Conservation (phyloP, 805 yeast genomes). For the Candida nonsorbophila region DNA sequence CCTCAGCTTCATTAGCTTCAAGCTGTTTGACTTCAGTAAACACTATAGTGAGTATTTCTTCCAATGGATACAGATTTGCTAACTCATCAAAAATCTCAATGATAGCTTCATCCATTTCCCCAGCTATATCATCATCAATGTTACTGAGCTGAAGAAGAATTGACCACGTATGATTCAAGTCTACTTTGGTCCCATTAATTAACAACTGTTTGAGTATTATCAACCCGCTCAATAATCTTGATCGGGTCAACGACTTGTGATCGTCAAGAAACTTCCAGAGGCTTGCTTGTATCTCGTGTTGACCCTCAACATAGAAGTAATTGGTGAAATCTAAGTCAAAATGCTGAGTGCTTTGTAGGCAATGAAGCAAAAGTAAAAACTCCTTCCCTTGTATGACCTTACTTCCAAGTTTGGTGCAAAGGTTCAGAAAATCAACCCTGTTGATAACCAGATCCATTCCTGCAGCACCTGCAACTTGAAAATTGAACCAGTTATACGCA, state of each 20-base stretch:
- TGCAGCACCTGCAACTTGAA: constrained; percentile 20
- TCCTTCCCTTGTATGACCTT: constrained; percentile 3
- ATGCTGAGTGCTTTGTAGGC: constrained; percentile 11
- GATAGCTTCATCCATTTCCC: constrained; percentile 9
- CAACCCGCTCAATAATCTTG: constrained; percentile 23
- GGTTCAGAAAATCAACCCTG: constrained; percentile 4
- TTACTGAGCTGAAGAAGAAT: constrained; percentile 16
- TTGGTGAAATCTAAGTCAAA: constrained; percentile 11
- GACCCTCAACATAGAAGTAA: constrained; percentile 13
- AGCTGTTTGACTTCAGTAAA: neutral
- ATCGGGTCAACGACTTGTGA: constrained; percentile 2
- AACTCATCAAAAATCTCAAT: constrained; percentile 10
- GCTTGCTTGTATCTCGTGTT: constrained; percentile 9
- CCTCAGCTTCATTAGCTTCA: neutral
- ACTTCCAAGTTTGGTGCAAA: constrained; percentile 4
- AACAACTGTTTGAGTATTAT: constrained; percentile 31
- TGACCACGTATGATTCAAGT: constrained; percentile 18
- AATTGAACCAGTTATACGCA: constrained; percentile 35
- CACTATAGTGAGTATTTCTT: constrained; percentile 1
- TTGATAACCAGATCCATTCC: constrained; percentile 2
- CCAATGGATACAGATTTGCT: constrained; percentile 1
- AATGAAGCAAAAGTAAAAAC: constrained; percentile 7
- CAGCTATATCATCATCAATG: constrained; percentile 12
- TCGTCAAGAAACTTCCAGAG: constrained; percentile 11
- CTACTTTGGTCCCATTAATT: constrained; percentile 17